A percentile compares a stretch with the other conserved stretches of the same genome.
phyloP scores from a whole-genome alignment of 106 monocot species.

The Dactylorhiza incarnata region DNA sequence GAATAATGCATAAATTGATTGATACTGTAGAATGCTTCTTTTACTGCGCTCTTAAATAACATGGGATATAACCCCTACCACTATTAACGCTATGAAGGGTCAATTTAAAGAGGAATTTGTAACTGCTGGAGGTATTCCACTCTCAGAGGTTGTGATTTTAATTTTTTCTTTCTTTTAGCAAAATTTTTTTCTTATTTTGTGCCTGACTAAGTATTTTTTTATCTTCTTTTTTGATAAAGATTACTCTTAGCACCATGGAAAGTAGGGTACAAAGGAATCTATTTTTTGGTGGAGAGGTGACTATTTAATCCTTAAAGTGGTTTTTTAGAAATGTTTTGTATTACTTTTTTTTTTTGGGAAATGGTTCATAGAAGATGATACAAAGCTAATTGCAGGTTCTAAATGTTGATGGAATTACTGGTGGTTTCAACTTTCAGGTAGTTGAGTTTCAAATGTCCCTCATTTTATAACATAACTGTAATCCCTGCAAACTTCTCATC shows the following conservation, averaged over 20 bases:
- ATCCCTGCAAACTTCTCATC: background rate
- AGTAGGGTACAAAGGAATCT: conserved; percentile 63
- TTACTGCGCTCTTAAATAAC: background rate
- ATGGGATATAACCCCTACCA: background rate
- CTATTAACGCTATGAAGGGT: conserved; percentile 39
- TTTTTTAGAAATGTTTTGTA: background rate
- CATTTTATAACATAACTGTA: too few relatives aligned
- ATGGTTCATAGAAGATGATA: background rate
- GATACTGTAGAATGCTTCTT: background rate
- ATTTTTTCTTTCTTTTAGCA: background rate
- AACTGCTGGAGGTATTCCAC: conserved; percentile 92
- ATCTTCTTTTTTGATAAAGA: conserved; percentile 27
- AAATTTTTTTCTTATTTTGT: background rate
- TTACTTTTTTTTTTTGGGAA: background rate
- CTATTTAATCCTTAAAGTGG: conserved; percentile 4
- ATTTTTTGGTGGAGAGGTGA: conserved; percentile 96
- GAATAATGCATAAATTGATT: background rate
- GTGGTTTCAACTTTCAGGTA: conserved; percentile 99
- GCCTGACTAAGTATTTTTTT: conserved; percentile 3
- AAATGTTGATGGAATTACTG: conserved; percentile 88
- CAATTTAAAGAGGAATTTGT: conserved; percentile 99
- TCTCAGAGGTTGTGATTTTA: conserved; percentile 63
- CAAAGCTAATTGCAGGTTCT: conserved; percentile 45
- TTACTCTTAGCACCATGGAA: conserved; percentile 82
- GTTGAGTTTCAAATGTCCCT: background rate